phyloP scores from a whole-genome alignment of 2,329 filamentous ascomycete species.

The Alternaria panax region DNA sequence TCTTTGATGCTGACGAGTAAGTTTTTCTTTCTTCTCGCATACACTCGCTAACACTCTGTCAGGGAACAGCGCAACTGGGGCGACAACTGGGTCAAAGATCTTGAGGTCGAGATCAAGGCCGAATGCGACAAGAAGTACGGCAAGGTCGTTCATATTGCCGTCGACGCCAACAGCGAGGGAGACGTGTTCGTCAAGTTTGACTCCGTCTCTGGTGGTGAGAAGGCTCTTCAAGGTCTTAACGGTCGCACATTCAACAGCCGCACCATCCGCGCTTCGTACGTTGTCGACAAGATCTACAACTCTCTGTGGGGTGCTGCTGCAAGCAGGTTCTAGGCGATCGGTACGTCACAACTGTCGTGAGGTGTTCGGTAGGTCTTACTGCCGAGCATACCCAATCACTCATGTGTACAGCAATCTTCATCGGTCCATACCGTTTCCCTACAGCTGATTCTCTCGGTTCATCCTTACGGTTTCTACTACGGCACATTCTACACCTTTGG shows the following conservation, averaged over 20 bases:
- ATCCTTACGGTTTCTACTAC: not conserved
- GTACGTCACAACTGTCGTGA: constrained; percentile 23
- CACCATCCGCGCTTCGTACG: constrained; percentile 91
- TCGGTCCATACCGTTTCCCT: not conserved
- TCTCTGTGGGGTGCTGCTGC: constrained; percentile 68
- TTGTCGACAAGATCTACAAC: constrained; percentile 99
- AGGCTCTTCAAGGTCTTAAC: constrained; percentile 97
- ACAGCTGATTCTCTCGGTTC: not conserved
- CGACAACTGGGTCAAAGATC: constrained; percentile 79
- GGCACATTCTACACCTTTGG: constrained; percentile 7
- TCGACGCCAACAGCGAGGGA: constrained; percentile 91
- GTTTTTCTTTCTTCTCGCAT: constrained; percentile 42
- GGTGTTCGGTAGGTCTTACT: constrained; percentile 8
- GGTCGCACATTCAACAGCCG: constrained; percentile 93
- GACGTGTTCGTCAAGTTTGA: constrained; percentile 99
- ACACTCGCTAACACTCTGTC: constrained; percentile 21
- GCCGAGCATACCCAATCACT: constrained; percentile 12
- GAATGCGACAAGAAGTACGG: constrained; percentile 97
- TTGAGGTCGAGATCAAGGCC: constrained; percentile 89
- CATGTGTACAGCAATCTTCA: constrained; percentile 11
- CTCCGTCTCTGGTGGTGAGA: constrained; percentile 91
- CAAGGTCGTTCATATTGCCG: constrained; percentile 93
- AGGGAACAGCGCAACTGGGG: constrained; percentile 41
- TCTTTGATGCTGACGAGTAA: constrained; percentile 92
- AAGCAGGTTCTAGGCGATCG: constrained; percentile 33